These are phyloP conservation scores for Vararia minispora DNA, from an alignment of 768 basidiomycete species.

Conservation along the genomic window DNA sequence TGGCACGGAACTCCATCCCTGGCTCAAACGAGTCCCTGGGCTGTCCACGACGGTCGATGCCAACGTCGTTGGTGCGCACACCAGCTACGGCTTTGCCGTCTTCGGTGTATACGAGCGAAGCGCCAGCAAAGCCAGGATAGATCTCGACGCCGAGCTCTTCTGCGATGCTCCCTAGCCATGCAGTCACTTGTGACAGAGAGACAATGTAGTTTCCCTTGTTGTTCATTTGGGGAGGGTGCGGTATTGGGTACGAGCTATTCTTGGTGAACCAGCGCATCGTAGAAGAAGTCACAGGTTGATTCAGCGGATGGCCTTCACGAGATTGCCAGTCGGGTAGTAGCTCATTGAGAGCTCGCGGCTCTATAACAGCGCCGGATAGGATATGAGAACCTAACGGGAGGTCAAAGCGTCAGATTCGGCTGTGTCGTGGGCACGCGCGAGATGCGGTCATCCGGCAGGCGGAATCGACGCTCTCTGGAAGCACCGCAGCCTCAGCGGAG, in stretches of 20 bases:
- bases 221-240: slow-evolving; percentile 94
- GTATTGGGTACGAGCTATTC: slow-evolving; percentile 63
- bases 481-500: too few species aligned
- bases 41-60: slow-evolving; percentile 63
- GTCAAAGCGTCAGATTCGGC: background rate
- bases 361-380: slow-evolving; percentile 90
- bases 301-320: slow-evolving; percentile 62
- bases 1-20: slow-evolving; percentile 91
- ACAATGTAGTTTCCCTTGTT: slow-evolving; percentile 91
- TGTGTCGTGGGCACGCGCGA: too few species aligned
- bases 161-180: slow-evolving; percentile 82
- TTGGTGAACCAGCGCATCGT: slow-evolving; percentile 80
- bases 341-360: slow-evolving; percentile 84
- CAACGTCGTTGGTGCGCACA: slow-evolving; percentile 89
- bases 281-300: slow-evolving; percentile 65
- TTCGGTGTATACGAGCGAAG: slow-evolving; percentile 61
- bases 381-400: slow-evolving; percentile 70
- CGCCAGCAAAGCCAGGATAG: slow-evolving; percentile 95
- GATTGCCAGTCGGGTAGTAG: slow-evolving; percentile 79
- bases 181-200: slow-evolving; percentile 78
- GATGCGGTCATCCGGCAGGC: too few species aligned
- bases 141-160: slow-evolving; percentile 87
- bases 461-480: too few species aligned
- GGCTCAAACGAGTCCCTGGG: slow-evolving; percentile 88
- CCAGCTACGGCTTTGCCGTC: slow-evolving; percentile 58